Base-by-base conservation (phyloP, 2,329 filamentous ascomycete species). In the Juglanconis sp. region DNA sequence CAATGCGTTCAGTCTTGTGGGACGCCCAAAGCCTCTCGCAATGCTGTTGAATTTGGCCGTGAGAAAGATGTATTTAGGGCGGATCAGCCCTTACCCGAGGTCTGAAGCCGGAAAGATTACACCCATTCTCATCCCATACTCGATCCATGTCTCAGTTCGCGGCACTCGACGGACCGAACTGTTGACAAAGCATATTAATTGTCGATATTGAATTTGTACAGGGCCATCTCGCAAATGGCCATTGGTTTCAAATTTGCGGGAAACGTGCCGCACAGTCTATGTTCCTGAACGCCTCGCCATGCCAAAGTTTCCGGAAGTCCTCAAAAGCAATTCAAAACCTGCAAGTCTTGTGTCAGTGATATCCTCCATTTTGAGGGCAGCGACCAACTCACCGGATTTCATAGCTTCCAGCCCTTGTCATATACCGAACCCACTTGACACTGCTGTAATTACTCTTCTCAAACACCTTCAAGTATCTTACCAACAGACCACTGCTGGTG, bases 361-460 rank as follows among this genome's bases (percentile, higher is more conserved):
- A 38, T 36, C 34, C 15, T 44, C 35, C 4, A 11, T 9, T 6
- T n/a, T 5, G n/a, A n/a, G 2, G 48, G 17, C 5, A 82, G 51
- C 38, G 38, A 11, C 10, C 31, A 4, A 46, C 34, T 63, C 66
- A 96, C 88, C 92, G 83, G 73, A 99, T 96, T 78, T 99, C 95
- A 75, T 99, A 99, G 75, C 92, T 97, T 34, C 95, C 95, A 15
- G 94, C 95, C 66, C 94, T 87, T 17, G 95, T 99, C 95, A 99
- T 98, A 76, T 99, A 99, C 68, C 95, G 82, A 68, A 99, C 95
- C 95, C 95, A 99, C 76, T 99, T 99, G 53, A 99, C 95, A 71
- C 92, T 96, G 64, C 91, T 96, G 74, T 99, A 99, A 76, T 98
- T 98, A 76, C 86, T 95, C 87, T 99, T 99, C 79, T 99, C 95